These are phyloP conservation scores for Anacardium occidentale DNA, from an alignment of 345 rosid species.

Conservation along the genomic window DNA sequence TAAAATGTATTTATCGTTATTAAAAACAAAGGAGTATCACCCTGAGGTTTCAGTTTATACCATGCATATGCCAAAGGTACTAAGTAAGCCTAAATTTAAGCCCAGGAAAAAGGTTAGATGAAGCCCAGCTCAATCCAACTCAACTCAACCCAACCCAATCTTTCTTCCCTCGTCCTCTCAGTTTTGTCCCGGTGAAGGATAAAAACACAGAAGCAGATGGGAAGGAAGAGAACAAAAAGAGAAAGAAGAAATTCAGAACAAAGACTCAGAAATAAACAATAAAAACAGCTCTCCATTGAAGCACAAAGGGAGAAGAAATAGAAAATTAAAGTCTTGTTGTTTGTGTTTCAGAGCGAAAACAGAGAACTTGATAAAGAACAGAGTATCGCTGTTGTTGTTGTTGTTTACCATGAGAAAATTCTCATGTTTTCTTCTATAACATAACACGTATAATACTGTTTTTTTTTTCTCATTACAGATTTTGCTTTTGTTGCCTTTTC, in stretches of 20 bases:
- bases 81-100: too few relatives aligned
- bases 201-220: too few relatives aligned
- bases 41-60: too few relatives aligned
- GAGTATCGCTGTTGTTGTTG: not conserved
- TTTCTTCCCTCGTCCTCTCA: not conserved
- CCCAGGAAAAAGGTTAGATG: too few relatives aligned
- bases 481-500: not conserved
- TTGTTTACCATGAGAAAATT: not conserved
- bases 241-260: not conserved
- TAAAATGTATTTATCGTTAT: too few relatives aligned
- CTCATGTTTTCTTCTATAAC: not conserved
- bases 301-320: not conserved
- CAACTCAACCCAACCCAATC: not conserved
- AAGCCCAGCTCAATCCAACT: too few relatives aligned
- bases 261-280: not conserved
- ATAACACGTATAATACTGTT: slow-evolving; percentile 10
- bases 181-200: too few relatives aligned
- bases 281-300: not conserved
- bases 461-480: not conserved
- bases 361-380: not conserved
- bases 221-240: not conserved
- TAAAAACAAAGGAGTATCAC: too few relatives aligned
- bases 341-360: not conserved
- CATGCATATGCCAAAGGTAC: too few relatives aligned
- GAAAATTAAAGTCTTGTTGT: not conserved